phyloP scores from a whole-genome alignment of 1,284 basidiomycete genomes.

The Tylopilus sp. region DNA sequence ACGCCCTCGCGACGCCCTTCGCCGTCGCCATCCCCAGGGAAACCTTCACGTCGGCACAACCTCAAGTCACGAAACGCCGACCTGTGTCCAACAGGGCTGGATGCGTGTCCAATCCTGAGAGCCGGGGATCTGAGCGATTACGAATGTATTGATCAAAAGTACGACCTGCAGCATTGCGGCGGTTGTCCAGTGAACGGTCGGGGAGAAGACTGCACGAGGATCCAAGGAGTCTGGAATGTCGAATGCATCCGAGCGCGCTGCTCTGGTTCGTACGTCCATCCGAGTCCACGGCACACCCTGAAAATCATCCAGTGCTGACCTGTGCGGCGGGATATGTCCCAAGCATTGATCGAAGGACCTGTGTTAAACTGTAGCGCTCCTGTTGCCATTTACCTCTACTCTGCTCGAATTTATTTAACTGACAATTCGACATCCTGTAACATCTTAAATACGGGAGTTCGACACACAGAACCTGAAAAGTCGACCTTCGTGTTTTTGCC shows the following conservation, averaged over 20 bases:
- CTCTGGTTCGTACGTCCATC: constrained; percentile 15
- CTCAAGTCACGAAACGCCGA: constrained; percentile 38
- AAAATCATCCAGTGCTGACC: constrained; percentile 14
- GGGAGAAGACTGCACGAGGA: constrained; percentile 70
- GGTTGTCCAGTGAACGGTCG: constrained; percentile 62
- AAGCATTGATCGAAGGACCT: constrained; percentile 16
- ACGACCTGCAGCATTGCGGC: constrained; percentile 65
- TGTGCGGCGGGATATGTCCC: constrained; percentile 16
- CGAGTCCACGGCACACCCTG: background rate
- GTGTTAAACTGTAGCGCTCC: constrained; percentile 13
- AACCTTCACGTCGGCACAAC: constrained; percentile 2
- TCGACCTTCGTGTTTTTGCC: background rate
- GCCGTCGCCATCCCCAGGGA: constrained; percentile 8
- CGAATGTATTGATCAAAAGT: constrained; percentile 58
- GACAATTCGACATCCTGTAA: background rate
- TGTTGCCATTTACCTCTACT: background rate
- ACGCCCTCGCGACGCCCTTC: constrained; percentile 2
- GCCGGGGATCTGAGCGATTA: constrained; percentile 42
- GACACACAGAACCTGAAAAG: background rate
- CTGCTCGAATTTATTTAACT: background rate
- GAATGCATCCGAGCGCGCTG: constrained; percentile 51
- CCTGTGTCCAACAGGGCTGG: constrained; percentile 44
- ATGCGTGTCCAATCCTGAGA: constrained; percentile 59
- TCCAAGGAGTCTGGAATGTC: constrained; percentile 62
- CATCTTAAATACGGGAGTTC: background rate